Percentiles rank a stretch among this genome's conserved stretches.
phyloP scores from a whole-genome alignment of 768 basidiomycete genomes.

The Mycena galericulata region DNA sequence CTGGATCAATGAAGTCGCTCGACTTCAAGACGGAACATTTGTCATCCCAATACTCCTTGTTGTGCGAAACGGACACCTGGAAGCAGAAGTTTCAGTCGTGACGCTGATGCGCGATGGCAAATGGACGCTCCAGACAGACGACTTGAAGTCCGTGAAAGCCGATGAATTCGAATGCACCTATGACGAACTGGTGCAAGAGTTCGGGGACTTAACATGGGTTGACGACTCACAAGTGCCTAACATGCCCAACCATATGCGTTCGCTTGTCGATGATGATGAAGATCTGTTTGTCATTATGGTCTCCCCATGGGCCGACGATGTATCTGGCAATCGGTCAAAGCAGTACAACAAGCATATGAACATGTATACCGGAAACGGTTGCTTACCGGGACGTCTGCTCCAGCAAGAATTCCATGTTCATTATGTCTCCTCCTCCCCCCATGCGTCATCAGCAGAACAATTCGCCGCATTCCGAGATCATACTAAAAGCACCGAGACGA shows the following conservation, averaged over 20 bases:
- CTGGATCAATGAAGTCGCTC: conserved; percentile 30
- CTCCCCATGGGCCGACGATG: background rate
- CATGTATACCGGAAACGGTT: no score
- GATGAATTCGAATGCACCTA: conserved; percentile 16
- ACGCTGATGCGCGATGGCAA: background rate
- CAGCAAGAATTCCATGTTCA: no score
- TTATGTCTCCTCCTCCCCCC: no score
- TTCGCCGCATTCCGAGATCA: no score
- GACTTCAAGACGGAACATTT: conserved; percentile 7
- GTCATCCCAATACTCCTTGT: background rate
- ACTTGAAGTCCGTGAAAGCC: background rate
- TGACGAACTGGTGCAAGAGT: conserved; percentile 3
- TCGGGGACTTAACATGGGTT: background rate
- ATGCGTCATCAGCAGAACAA: no score
- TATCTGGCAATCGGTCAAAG: no score
- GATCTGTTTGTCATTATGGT: conserved; percentile 45
- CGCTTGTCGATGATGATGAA: conserved; percentile 3
- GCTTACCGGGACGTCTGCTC: no score
- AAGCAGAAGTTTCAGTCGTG: conserved; percentile 6
- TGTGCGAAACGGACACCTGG: conserved; percentile 12
- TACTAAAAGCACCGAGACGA: no score
- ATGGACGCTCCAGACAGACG: background rate
- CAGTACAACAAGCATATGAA: no score
- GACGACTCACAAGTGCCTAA: background rate
- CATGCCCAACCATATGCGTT: background rate